Evolutionary conservation across 2,329 filamentous ascomycete genomes (phyloP).

Genomic region (Diaporthe vaccinii): DNA sequence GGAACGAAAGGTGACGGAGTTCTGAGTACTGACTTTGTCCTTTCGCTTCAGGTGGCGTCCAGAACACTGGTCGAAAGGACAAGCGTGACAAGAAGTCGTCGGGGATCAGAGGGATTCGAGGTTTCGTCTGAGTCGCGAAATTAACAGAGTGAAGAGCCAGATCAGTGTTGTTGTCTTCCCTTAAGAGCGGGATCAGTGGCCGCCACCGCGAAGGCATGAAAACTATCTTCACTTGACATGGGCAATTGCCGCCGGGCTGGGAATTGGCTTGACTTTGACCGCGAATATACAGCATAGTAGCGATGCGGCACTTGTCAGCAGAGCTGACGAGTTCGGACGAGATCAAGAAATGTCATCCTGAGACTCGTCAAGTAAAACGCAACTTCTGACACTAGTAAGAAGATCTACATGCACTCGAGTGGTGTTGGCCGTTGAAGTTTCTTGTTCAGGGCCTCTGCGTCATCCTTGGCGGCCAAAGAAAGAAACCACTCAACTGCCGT

Average conservation of each 20-base stretch:
- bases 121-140: slow-evolving; percentile 48
- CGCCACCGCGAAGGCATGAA: background rate
- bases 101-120: slow-evolving; percentile 55
- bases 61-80: slow-evolving; percentile 61
- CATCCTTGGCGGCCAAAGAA: slow-evolving; percentile 5
- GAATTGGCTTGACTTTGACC: background rate
- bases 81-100: slow-evolving; percentile 59
- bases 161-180: background rate
- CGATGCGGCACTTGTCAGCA: background rate
- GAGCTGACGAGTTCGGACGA: slow-evolving; percentile 20
- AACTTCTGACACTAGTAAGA: slow-evolving; percentile 11
- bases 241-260: background rate
- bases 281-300: too few species aligned
- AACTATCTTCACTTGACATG: background rate
- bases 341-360: background rate
- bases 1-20: slow-evolving; percentile 58
- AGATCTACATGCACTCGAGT: background rate
- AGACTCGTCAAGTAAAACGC: slow-evolving; percentile 22
- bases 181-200: background rate
- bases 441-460: background rate
- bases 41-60: slow-evolving; percentile 55
- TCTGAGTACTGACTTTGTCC: slow-evolving; percentile 1
- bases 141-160: background rate
- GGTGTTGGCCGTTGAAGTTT: slow-evolving; percentile 1
- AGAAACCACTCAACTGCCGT: slow-evolving; percentile 14